Conservation (phyloP, 1,139 yeast genomes). For the Meyerozyma smithsonii region DNA sequence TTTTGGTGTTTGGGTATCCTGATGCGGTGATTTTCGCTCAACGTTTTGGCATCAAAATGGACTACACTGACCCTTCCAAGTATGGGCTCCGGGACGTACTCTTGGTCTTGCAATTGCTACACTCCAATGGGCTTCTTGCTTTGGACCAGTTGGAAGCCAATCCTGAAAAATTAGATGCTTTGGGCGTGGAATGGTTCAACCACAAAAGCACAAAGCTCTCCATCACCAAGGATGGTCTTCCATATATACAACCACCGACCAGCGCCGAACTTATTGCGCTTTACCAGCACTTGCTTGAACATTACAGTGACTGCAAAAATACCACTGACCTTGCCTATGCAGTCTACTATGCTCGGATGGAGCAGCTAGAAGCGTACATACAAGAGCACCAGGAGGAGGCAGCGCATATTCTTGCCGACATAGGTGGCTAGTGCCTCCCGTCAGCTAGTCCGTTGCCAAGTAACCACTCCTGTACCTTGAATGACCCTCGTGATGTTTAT, state of each 20-base stretch:
- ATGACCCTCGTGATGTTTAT: too few species aligned
- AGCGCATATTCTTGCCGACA: neutral
- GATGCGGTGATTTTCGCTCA: neutral
- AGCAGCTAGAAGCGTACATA: slow-evolving; percentile 10
- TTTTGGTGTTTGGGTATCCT: slow-evolving; percentile 1
- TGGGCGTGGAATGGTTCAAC: slow-evolving; percentile 15
- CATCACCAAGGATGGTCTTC: slow-evolving; percentile 8
- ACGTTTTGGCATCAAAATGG: neutral
- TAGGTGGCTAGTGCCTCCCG: neutral
- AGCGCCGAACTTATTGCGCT: slow-evolving; percentile 11
- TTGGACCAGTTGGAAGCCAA: slow-evolving; percentile 11
- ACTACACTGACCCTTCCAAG: slow-evolving; percentile 9
- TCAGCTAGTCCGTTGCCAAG: too few species aligned
- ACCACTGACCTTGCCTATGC: slow-evolving; percentile 23
- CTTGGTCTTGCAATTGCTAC: slow-evolving; percentile 21
- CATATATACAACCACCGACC: slow-evolving; percentile 12
- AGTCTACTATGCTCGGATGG: slow-evolving; percentile 16
- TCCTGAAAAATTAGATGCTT: slow-evolving; percentile 9
- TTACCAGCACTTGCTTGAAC: slow-evolving; percentile 14
- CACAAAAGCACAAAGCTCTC: slow-evolving; percentile 19
- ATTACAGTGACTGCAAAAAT: slow-evolving; percentile 12
- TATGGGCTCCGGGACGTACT: slow-evolving; percentile 18
- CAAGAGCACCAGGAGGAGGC: slow-evolving; percentile 2
- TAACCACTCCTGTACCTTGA: neutral
- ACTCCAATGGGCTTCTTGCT: slow-evolving; percentile 14